phyloP scores from a whole-genome alignment of 2,329 filamentous ascomycete species.

The Exophiala bonariae region DNA sequence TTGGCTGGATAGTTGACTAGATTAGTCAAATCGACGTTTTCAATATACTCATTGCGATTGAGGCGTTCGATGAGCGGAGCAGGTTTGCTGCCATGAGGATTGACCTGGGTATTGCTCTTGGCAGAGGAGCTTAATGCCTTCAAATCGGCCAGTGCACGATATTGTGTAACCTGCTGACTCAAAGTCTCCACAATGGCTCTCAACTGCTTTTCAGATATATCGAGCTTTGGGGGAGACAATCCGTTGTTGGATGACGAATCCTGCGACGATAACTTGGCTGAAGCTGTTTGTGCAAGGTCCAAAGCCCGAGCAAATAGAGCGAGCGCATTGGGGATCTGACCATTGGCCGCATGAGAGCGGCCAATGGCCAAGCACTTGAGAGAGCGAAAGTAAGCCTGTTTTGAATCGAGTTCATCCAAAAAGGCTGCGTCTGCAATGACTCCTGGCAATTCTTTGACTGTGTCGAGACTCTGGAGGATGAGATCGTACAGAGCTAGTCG shows the following conservation, averaged over 20 bases:
- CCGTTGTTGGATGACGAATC: slow-evolving; percentile 31
- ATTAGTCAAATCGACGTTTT: slow-evolving; percentile 69
- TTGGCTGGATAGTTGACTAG: slow-evolving; percentile 86
- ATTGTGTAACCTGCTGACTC: slow-evolving; percentile 71
- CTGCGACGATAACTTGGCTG: slow-evolving; percentile 47
- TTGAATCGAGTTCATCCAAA: slow-evolving; percentile 73
- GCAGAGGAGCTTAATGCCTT: slow-evolving; percentile 42
- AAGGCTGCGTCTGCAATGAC: slow-evolving; percentile 81
- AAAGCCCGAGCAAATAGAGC: slow-evolving; percentile 76
- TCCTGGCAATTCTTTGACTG: slow-evolving; percentile 84
- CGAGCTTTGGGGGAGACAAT: slow-evolving; percentile 62
- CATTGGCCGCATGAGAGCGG: slow-evolving; percentile 75
- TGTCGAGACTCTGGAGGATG: slow-evolving; percentile 85
- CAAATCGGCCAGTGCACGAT: slow-evolving; percentile 83
- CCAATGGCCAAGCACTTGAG: slow-evolving; percentile 86
- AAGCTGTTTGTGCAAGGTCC: slow-evolving; percentile 58
- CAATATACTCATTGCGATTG: slow-evolving; percentile 69
- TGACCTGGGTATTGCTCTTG: slow-evolving; percentile 29
- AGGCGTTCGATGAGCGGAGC: slow-evolving; percentile 73
- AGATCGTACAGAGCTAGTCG: slow-evolving; percentile 88
- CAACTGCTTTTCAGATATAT: slow-evolving; percentile 62
- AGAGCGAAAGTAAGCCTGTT: slow-evolving; percentile 80
- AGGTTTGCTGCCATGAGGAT: slow-evolving; percentile 32
- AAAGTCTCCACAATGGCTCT: slow-evolving; percentile 63
- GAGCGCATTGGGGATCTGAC: slow-evolving; percentile 75